Evolutionary conservation across 352 stramenopile genomes (phyloP).

Genomic region (Globisporangium cylindrosporum): DNA sequence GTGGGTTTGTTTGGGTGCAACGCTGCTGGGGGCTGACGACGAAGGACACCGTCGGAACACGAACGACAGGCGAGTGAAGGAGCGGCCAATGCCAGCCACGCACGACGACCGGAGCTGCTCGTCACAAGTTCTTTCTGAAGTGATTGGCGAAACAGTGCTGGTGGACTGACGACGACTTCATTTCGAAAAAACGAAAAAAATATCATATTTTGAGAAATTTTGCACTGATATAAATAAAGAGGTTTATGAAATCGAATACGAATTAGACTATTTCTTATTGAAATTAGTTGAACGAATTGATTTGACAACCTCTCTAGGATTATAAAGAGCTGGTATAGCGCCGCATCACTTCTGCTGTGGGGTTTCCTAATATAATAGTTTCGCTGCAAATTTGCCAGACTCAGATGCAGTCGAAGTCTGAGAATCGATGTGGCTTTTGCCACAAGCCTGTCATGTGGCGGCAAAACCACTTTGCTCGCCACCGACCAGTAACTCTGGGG

Average conservation of each 20-base stretch:
- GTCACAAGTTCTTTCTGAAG: neutral
- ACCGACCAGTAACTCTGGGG: neutral
- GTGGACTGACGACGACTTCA: neutral
- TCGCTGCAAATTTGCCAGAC: neutral
- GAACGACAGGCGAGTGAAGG: neutral
- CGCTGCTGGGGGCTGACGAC: neutral
- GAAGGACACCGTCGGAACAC: neutral
- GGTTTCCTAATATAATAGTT: too few species aligned
- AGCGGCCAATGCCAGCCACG: conserved; percentile 1
- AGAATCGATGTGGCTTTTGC: neutral
- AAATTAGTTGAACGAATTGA: too few species aligned
- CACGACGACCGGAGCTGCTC: neutral
- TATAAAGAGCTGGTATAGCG: too few species aligned
- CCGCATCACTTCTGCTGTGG: too few species aligned
- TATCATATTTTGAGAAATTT: too few species aligned
- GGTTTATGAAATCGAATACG: too few species aligned
- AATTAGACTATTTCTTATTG: too few species aligned
- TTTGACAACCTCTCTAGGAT: too few species aligned
- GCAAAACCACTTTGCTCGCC: neutral
- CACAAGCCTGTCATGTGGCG: neutral
- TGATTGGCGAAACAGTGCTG: conserved; percentile 3
- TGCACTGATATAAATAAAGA: too few species aligned
- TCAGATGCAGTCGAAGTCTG: neutral
- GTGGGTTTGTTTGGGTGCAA: neutral
- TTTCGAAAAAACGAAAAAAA: neutral